Evolutionary conservation across 2,329 filamentous ascomycete genomes (phyloP), one percentile per base, ranked within the genome.

Genomic region (Phialophora expanda): DNA sequence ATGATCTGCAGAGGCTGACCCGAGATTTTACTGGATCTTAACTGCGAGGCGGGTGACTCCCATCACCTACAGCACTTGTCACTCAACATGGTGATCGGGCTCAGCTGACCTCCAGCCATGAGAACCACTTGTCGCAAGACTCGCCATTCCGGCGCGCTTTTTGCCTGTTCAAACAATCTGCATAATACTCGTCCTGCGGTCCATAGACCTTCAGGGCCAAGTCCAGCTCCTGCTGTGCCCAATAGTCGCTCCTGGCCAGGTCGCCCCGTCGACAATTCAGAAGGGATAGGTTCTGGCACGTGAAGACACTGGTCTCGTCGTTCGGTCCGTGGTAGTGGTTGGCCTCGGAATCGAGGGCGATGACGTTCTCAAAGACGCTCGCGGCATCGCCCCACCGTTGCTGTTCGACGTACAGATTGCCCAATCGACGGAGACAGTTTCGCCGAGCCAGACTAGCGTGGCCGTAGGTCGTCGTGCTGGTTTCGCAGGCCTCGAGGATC

Each of bases 281-380:
- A 11, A 51, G 26, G 8, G 57, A 60, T 26, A 60, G 57, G 44
- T 60, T 60, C 57, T 60, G 57, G 28, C 57, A 60, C n/a, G 57
- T 60, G 24, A 60, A 60, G 41, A 60, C 22, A 20, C 57, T 60
- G 24, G 41, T 60, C 41, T 60, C 22, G 28, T 60, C 41, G 12
- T 3, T 32, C 14, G 57, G 41, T 12, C 44, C 57, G 12, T n/a
- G 26, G 26, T 48, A 22, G 5, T 17, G 14, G 17, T 60, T 60
- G 12, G 41, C 17, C 57, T 32, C 24, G 11, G 57, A 32, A 20
- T 60, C 57, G 4, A 60, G 57, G 7, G 44, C 57, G 12, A 60
- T 26, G 11, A 51, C 17, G 8, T 11, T 48, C 28, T 60, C 57
- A 17, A 60, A 60, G 1, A 50, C 44, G 57, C 26, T 26, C 28